Conservation (phyloP, 805 yeast species). For the Danielia reshetovae region DNA sequence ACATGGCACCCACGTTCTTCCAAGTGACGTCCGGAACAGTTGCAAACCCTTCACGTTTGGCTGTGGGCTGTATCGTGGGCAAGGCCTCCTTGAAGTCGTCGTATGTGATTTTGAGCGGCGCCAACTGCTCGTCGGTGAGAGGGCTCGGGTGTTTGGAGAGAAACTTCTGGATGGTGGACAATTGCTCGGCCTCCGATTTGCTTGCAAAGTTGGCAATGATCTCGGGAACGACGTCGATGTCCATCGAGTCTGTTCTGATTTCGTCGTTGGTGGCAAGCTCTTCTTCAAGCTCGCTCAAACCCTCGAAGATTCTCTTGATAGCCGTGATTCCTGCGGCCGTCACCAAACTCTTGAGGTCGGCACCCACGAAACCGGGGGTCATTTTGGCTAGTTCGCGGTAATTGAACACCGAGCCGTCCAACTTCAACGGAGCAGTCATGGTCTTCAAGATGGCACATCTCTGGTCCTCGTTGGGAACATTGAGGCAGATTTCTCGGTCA, state of each 20-base stretch:
- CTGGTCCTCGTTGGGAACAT: conserved; percentile 88
- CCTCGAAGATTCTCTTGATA: conserved; percentile 81
- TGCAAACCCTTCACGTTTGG: conserved; percentile 97
- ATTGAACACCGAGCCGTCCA: conserved; percentile 60
- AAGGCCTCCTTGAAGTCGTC: conserved; percentile 81
- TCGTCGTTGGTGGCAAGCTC: conserved; percentile 17
- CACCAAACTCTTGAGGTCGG: conserved; percentile 89
- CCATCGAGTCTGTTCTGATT: conserved; percentile 21
- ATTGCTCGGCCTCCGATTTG: conserved; percentile 32
- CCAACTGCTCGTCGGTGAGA: conserved; percentile 69
- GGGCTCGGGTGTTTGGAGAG: conserved; percentile 74
- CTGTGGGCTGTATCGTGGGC: conserved; percentile 94
- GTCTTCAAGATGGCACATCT: conserved; percentile 72
- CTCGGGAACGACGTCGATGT: conserved; percentile 21
- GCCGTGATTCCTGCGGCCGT: conserved; percentile 95
- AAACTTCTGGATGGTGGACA: conserved; percentile 70
- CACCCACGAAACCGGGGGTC: conserved; percentile 98
- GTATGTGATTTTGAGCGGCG: conserved; percentile 67
- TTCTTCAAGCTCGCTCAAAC: conserved; percentile 43
- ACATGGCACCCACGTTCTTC: conserved; percentile 90
- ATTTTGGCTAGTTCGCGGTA: conserved; percentile 73
- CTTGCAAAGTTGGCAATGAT: conserved; percentile 21
- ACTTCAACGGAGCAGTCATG: conserved; percentile 63
- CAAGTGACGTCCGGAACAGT: conserved; percentile 97
- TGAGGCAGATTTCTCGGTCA: conserved; percentile 89